Percentiles rank a stretch among this genome's conserved stretches.
These are phyloP conservation scores for Scutellaria galericulata DNA, from an alignment of 257 asterid genomes.

Conservation along the genomic window DNA sequence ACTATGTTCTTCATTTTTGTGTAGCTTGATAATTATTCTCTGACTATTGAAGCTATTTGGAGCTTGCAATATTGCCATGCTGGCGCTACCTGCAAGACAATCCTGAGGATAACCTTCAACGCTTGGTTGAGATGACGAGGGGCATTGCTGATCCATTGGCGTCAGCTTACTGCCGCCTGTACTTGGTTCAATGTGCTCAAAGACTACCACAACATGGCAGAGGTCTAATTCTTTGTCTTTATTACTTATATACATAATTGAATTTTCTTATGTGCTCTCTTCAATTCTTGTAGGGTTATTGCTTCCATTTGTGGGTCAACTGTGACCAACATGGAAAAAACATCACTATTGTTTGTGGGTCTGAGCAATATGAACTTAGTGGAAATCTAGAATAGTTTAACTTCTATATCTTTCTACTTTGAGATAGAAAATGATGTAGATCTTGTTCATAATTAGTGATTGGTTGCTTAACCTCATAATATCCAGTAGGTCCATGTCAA, in stretches of 20 bases:
- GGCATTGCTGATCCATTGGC: constrained; percentile 91
- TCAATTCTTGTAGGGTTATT: constrained; percentile 6
- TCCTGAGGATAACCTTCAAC: constrained; percentile 64
- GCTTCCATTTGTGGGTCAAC: constrained; percentile 3
- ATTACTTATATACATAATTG: constrained; percentile 6
- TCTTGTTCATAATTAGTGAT: constrained; percentile 1
- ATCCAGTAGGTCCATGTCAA: constrained; percentile 18
- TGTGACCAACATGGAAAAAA: constrained; percentile 18
- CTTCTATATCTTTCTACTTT: constrained; percentile 25
- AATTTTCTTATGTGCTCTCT: constrained; percentile 19
- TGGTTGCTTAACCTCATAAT: constrained; percentile 16
- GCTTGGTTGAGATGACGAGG: constrained; percentile 78
- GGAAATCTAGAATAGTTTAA: constrained; percentile 22
- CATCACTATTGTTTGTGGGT: constrained; percentile 19
- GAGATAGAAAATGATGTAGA: constrained; percentile 8
- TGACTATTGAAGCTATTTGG: constrained; percentile 69
- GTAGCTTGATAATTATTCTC: constrained; percentile 30
- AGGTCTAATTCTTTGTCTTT: constrained; percentile 51
- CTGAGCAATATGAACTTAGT: constrained; percentile 14
- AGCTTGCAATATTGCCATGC: constrained; percentile 80
- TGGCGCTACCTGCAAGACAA: constrained; percentile 72
- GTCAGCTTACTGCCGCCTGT: constrained; percentile 77
- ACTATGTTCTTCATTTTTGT: constrained; percentile 21
- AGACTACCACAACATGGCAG: constrained; percentile 55
- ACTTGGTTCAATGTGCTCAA: constrained; percentile 77